Conservation (phyloP, 208 protist species). For the Wallacemonas sp. region DNA sequence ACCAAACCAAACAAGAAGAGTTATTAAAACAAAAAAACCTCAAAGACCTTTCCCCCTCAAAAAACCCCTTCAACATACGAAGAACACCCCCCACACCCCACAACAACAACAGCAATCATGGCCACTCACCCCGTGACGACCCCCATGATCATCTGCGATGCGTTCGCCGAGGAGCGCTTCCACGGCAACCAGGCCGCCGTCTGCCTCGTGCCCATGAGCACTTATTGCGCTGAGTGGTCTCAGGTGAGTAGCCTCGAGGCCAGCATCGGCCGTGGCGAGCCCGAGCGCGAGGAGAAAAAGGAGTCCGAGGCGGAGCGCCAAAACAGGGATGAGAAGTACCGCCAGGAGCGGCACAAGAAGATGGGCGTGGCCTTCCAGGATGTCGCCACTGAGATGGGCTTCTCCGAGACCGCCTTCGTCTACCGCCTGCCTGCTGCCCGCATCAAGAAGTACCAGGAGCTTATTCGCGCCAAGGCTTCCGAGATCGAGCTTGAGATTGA, state of each 20-base stretch:
- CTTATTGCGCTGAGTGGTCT: slow-evolving; percentile 67
- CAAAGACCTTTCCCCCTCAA: no score
- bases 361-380: slow-evolving; percentile 52
- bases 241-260: slow-evolving; percentile 50
- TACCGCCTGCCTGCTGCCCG: slow-evolving; percentile 60
- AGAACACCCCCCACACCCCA: neutral
- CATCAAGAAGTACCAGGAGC: slow-evolving; percentile 43
- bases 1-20: no score
- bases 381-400: slow-evolving; percentile 61
- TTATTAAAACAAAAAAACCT: no score
- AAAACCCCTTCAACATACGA: no score
- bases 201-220: slow-evolving; percentile 40
- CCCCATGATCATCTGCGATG: slow-evolving; percentile 65
- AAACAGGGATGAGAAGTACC: slow-evolving; percentile 41
- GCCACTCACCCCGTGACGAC: slow-evolving; percentile 26
- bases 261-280: slow-evolving; percentile 52
- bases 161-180: slow-evolving; percentile 61
- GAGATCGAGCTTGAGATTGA: slow-evolving; percentile 67
- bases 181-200: slow-evolving; percentile 72
- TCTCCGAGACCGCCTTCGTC: slow-evolving; percentile 69
- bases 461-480: slow-evolving; percentile 44
- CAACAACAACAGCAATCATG: slow-evolving; percentile 2
- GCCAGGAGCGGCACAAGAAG: slow-evolving; percentile 43
- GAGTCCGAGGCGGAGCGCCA: slow-evolving; percentile 45
- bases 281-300: slow-evolving; percentile 29